These are phyloP conservation scores for Coniochaeta ligniaria DNA, from an alignment of 2,329 filamentous ascomycete genomes.

Conservation along the genomic window DNA sequence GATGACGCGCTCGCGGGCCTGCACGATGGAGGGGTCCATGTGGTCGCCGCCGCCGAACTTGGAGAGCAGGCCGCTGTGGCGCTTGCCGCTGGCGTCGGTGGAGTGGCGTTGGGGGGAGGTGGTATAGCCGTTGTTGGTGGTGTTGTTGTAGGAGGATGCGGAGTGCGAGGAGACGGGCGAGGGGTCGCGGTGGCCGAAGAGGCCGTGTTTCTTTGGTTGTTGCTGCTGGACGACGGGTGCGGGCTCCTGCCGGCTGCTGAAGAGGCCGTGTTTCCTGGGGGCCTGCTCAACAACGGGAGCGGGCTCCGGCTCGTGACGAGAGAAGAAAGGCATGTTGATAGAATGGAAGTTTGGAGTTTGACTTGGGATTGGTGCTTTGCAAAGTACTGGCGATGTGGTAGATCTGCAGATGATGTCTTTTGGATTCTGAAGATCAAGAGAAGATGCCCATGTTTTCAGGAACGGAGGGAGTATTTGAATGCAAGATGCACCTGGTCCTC, in stretches of 20 bases:
- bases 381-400: neutral
- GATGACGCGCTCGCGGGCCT: conserved; percentile 54
- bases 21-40: conserved; percentile 55
- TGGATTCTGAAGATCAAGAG: neutral
- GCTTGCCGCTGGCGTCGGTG: conserved; percentile 18
- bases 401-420: neutral
- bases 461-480: neutral
- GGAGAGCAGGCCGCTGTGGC: conserved; percentile 27
- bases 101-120: conserved; percentile 18
- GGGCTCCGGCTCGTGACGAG: conserved; percentile 18
- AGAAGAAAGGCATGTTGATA: conserved; percentile 25
- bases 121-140: conserved; percentile 5
- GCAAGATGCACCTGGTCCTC: neutral
- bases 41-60: conserved; percentile 34
- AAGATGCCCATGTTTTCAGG: neutral
- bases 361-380: neutral
- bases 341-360: neutral
- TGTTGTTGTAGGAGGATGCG: conserved; percentile 10
- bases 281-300: conserved; percentile 16
- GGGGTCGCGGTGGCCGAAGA: conserved; percentile 6
- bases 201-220: conserved; percentile 8
- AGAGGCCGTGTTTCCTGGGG: conserved; percentile 25
- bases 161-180: conserved; percentile 12
- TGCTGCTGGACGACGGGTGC: neutral
- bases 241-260: conserved; percentile 16